These are phyloP conservation scores for Diaporthe citrichinensis DNA, from an alignment of 2,329 filamentous ascomycete species.

Conservation along the genomic window DNA sequence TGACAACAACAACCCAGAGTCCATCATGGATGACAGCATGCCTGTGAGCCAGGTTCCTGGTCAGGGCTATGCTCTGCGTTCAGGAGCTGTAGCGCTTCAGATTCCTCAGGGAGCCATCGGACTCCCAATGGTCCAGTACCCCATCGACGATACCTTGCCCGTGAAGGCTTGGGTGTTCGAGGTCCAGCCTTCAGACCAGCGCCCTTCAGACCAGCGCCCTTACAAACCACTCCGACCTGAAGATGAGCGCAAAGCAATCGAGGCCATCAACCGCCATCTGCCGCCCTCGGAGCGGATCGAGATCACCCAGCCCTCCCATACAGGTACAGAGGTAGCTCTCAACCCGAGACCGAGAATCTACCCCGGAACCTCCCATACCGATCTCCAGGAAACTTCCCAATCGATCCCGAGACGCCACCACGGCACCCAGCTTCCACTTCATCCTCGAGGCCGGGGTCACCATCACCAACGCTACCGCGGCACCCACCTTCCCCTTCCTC, in stretches of 20 bases:
- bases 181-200: not conserved
- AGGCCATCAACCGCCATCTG: slow-evolving; percentile 12
- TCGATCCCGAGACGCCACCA: not conserved
- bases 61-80: not conserved
- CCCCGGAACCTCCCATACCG: not conserved
- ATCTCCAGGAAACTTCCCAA: too few relatives aligned
- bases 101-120: too few relatives aligned
- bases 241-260: not conserved
- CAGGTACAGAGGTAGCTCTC: too few relatives aligned
- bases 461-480: not conserved
- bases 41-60: not conserved
- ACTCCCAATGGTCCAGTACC: not conserved
- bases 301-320: too few relatives aligned
- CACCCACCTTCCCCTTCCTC: not conserved
- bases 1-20: not conserved
- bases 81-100: not conserved
- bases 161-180: slow-evolving; percentile 1
- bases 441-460: not conserved
- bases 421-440: not conserved
- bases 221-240: slow-evolving; percentile 2
- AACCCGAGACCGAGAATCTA: too few relatives aligned
- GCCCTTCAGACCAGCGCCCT: not conserved
- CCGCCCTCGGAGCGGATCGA: not conserved
- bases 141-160: not conserved
- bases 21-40: not conserved